Evolutionary conservation across 1,139 yeast genomes (phyloP).

Genomic region (Wickerhamomyces sp.): DNA sequence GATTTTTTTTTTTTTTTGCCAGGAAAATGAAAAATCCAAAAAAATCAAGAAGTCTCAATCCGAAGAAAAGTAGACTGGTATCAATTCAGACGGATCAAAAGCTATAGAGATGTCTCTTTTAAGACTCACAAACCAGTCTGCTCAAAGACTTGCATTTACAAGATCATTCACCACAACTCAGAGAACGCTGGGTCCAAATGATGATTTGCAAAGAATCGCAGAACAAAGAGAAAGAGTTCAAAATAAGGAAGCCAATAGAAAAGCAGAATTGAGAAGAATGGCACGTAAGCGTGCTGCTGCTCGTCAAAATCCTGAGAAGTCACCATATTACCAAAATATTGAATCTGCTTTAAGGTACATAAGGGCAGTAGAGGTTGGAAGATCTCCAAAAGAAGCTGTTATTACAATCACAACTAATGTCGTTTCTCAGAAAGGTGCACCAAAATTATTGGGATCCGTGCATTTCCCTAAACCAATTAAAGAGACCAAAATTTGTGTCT

Average conservation of each 20-base stretch:
- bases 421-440: conserved; percentile 76
- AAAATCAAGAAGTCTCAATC: background rate
- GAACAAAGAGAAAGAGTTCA: conserved; percentile 24
- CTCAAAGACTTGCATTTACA: background rate
- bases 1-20: background rate
- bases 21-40: background rate
- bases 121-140: background rate
- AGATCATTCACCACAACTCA: conserved; percentile 11
- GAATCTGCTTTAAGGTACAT: conserved; percentile 71
- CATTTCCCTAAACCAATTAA: conserved; percentile 72
- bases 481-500: conserved; percentile 59
- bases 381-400: conserved; percentile 63
- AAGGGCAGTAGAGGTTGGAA: conserved; percentile 89
- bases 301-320: conserved; percentile 20
- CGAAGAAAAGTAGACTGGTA: background rate
- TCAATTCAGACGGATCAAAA: too few relatives aligned
- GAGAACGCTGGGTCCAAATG: conserved; percentile 17
- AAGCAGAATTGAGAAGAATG: conserved; percentile 22
- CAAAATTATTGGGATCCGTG: conserved; percentile 70
- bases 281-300: conserved; percentile 22
- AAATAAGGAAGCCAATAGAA: conserved; percentile 20
- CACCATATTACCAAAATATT: conserved; percentile 52
- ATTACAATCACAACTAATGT: conserved; percentile 61
- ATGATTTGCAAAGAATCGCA: conserved; percentile 22
- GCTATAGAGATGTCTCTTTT: background rate